Conservation (phyloP, 2,329 filamentous ascomycete species). For the Scedosporium boydii region DNA sequence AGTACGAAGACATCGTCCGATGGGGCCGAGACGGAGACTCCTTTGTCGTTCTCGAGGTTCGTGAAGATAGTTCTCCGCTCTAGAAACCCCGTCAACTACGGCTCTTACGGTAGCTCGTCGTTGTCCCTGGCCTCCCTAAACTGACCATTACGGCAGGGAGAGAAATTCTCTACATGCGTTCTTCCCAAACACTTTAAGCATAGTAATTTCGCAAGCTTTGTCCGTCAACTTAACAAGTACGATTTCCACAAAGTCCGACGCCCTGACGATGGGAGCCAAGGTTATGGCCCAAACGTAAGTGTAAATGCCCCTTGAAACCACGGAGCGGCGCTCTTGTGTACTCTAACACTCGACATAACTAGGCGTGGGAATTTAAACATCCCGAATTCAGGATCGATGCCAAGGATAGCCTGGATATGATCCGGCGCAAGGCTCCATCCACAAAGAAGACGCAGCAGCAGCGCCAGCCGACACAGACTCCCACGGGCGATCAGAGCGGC, state of each 20-base stretch:
- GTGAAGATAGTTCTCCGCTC: conserved; percentile 15
- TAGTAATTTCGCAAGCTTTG: conserved; percentile 96
- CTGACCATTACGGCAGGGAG: conserved; percentile 52
- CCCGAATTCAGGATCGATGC: conserved; percentile 93
- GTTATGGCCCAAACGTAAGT: conserved; percentile 68
- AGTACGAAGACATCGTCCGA: conserved; percentile 83
- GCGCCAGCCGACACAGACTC: conserved; percentile 33
- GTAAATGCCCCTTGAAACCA: conserved; percentile 10
- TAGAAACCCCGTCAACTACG: conserved; percentile 9
- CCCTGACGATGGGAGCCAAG: conserved; percentile 21
- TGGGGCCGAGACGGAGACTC: conserved; percentile 94
- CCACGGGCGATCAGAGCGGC: conserved; percentile 5
- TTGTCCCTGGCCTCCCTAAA: background rate
- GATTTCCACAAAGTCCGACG: conserved; percentile 93
- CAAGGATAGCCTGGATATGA: conserved; percentile 94
- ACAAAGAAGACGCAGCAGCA: conserved; percentile 80
- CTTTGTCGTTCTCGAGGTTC: conserved; percentile 93
- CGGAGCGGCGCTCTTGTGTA: too few relatives aligned
- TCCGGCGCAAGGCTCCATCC: conserved; percentile 87
- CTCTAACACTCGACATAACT: background rate
- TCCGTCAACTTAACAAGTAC: conserved; percentile 92
- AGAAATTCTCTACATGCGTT: conserved; percentile 96
- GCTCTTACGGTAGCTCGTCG: background rate
- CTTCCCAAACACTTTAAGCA: conserved; percentile 98
- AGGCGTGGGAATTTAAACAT: conserved; percentile 96